Evolutionary conservation across 2,329 filamentous ascomycete genomes (phyloP).

Genomic region (Calonectria hongkongensis): DNA sequence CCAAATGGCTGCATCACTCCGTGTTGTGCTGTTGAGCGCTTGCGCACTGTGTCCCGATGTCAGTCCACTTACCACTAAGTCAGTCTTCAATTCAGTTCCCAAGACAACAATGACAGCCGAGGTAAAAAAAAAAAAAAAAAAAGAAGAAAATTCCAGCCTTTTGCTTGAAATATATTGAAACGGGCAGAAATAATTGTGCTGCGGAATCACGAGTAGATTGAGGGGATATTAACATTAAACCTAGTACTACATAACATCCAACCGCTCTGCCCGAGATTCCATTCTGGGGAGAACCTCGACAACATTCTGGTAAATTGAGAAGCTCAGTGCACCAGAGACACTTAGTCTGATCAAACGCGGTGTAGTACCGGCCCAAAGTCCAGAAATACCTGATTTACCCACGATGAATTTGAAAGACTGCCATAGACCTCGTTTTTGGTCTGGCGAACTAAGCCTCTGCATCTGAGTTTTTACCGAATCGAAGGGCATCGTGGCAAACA

Average conservation of each 20-base stretch:
- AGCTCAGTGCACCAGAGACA: neutral
- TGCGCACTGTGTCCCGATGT: too few relatives aligned
- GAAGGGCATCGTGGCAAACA: constrained; percentile 9
- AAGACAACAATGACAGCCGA: too few relatives aligned
- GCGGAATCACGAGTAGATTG: too few relatives aligned
- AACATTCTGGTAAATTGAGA: constrained; percentile 2
- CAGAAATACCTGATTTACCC: neutral
- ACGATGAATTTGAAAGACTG: neutral
- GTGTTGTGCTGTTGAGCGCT: too few relatives aligned
- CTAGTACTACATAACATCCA: neutral
- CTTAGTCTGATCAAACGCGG: constrained; percentile 1
- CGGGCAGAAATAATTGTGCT: too few relatives aligned
- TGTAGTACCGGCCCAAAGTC: neutral
- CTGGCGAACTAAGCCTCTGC: constrained; percentile 4
- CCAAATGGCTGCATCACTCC: too few relatives aligned
- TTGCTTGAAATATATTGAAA: too few relatives aligned
- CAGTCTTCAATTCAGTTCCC: too few relatives aligned
- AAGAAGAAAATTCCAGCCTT: too few relatives aligned
- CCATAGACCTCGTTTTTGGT: constrained; percentile 6
- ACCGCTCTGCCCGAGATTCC: neutral
- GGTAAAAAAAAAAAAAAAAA: too few relatives aligned
- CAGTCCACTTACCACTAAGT: too few relatives aligned
- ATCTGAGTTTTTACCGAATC: constrained; percentile 10
- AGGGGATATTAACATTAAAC: neutral
- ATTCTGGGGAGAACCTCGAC: neutral